A percentile compares a stretch with the other conserved stretches of the same genome.
Evolutionary conservation across 2,329 filamentous ascomycete species (phyloP).

Genomic region (Arthrobotrys musiformis): DNA sequence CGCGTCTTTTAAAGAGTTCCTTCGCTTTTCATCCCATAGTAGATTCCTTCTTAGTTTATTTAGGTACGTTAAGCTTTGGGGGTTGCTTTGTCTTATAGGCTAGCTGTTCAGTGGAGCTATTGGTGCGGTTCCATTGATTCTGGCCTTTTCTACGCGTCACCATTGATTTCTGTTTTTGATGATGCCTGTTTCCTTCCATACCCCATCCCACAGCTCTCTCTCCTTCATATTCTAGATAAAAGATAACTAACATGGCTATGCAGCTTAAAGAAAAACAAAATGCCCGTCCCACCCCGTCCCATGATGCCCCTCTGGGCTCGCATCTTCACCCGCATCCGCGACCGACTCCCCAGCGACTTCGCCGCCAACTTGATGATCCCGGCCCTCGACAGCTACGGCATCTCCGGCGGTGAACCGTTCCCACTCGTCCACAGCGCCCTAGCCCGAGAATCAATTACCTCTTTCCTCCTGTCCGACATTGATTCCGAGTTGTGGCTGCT

Average conservation of each 20-base stretch:
- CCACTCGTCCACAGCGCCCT: slow-evolving; percentile 22
- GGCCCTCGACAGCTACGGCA: not conserved
- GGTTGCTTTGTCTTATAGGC: too few species aligned
- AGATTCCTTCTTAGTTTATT: too few species aligned
- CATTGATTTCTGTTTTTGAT: too few species aligned
- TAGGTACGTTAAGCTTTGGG: too few species aligned
- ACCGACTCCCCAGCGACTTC: not conserved
- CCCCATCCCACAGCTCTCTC: not conserved
- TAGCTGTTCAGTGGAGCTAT: too few species aligned
- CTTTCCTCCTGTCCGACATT: slow-evolving; percentile 10
- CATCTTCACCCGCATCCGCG: not conserved
- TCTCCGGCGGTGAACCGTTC: slow-evolving; percentile 14
- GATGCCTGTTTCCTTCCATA: too few species aligned
- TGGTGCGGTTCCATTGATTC: too few species aligned
- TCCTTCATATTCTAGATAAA: not conserved
- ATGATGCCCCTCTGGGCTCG: not conserved
- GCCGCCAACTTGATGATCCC: not conserved
- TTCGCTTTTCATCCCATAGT: too few species aligned
- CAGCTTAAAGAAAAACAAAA: not conserved
- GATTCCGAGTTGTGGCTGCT: slow-evolving; percentile 21
- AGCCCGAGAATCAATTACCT: slow-evolving; percentile 31
- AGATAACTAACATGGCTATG: not conserved
- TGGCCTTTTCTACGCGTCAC: too few species aligned
- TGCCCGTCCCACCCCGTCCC: not conserved
- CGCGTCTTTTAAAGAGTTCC: too few species aligned